A percentile compares a stretch with the other conserved stretches of the same genome.
Conservation (phyloP, 2,329 filamentous ascomycete species). For the Fusarium sp. region DNA sequence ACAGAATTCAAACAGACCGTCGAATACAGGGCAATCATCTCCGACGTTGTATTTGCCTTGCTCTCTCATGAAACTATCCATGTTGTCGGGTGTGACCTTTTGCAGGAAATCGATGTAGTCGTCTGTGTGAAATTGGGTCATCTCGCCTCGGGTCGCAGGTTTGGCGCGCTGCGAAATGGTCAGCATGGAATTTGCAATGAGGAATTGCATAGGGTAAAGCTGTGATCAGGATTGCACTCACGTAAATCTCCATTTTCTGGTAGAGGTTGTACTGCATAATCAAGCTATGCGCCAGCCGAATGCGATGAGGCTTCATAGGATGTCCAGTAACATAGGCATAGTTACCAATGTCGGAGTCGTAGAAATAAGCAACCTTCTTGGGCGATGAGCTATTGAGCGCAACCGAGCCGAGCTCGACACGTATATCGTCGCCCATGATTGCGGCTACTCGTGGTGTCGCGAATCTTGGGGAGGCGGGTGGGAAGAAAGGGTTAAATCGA, state of each 20-base stretch:
- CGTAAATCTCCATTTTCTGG: conserved; percentile 95
- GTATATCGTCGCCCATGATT: conserved; percentile 54
- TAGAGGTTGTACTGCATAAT: conserved; percentile 97
- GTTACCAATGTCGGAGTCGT: conserved; percentile 97
- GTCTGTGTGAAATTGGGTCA: conserved; percentile 92
- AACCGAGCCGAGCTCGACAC: conserved; percentile 56
- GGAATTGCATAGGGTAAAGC: neutral
- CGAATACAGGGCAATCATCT: conserved; percentile 97
- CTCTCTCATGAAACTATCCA: conserved; percentile 92
- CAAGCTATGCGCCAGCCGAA: conserved; percentile 93
- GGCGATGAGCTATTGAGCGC: conserved; percentile 60
- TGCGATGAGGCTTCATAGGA: conserved; percentile 98
- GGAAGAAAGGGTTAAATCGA: conserved; percentile 7
- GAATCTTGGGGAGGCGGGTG: conserved; percentile 15
- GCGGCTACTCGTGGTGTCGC: conserved; percentile 32
- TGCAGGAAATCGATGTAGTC: conserved; percentile 96
- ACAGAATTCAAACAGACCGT: conserved; percentile 97
- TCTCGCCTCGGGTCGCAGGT: conserved; percentile 87
- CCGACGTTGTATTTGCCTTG: conserved; percentile 95
- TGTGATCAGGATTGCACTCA: conserved; percentile 60
- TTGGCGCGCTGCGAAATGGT: conserved; percentile 74
- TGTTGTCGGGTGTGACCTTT: conserved; percentile 98
- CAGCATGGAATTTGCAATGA: conserved; percentile 24
- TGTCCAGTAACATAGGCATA: conserved; percentile 97
- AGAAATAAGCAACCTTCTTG: conserved; percentile 97